A percentile compares a stretch with the other conserved stretches of the same genome.
Conservation (phyloP, 441 rosid species). For the Croton laevigatus region DNA sequence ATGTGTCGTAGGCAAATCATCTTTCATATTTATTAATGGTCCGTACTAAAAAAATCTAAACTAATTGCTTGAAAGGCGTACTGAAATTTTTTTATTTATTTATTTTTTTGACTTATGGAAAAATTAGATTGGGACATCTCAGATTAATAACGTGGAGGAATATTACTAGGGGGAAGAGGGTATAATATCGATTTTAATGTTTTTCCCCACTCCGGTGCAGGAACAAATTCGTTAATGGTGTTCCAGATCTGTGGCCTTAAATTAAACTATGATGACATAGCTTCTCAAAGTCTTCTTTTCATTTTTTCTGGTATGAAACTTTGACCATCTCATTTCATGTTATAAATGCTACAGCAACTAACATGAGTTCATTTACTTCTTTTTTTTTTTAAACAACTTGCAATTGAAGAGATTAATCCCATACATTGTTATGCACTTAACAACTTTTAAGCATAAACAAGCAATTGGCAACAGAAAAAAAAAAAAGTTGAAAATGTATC, state of each 20-base stretch:
- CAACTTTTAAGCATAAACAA: too few species aligned
- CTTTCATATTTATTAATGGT: too few species aligned
- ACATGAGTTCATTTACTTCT: background rate
- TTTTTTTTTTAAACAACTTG: background rate
- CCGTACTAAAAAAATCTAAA: too few species aligned
- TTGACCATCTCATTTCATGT: background rate
- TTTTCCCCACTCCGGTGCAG: background rate
- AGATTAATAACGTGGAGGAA: too few species aligned
- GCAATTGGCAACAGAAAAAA: too few species aligned
- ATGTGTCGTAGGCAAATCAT: too few species aligned
- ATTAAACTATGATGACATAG: background rate
- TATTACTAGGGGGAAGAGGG: too few species aligned
- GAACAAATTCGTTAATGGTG: background rate
- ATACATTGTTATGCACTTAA: background rate
- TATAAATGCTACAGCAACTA: background rate
- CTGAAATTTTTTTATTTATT: too few species aligned
- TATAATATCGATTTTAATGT: background rate
- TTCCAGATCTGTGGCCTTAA: background rate
- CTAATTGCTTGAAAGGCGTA: too few species aligned
- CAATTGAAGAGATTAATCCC: background rate
- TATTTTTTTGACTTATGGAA: too few species aligned
- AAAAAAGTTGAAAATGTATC: too few species aligned
- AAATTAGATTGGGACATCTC: too few species aligned
- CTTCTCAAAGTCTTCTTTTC: background rate
- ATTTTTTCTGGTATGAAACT: slow-evolving; percentile 1